phyloP scores from a whole-genome alignment of 805 yeast genomes.

The Starmerella bombi region DNA sequence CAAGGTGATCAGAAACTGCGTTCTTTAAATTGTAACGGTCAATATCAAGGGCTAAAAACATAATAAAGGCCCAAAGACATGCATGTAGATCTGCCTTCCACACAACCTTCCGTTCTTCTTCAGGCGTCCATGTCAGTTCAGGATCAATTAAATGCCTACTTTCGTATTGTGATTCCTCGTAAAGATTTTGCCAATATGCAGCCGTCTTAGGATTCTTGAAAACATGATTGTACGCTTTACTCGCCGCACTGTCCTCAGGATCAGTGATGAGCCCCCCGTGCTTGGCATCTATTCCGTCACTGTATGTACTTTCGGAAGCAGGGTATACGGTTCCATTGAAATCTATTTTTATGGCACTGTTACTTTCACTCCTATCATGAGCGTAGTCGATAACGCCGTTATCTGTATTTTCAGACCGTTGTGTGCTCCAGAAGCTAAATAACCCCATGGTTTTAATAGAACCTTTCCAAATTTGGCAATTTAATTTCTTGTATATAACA shows the following conservation, averaged over 20 bases:
- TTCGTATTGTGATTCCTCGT: conserved; percentile 41
- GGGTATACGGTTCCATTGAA: too few species aligned
- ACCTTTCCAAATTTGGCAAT: too few species aligned
- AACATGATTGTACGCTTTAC: conserved; percentile 20
- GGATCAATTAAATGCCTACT: conserved; percentile 47
- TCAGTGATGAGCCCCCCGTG: background rate
- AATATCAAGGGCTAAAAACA: conserved; percentile 47
- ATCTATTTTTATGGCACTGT: too few species aligned
- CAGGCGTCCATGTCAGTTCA: conserved; percentile 38
- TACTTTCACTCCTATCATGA: too few species aligned
- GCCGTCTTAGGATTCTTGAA: conserved; percentile 39
- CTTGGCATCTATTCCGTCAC: too few species aligned
- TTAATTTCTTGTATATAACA: too few species aligned
- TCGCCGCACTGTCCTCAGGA: conserved; percentile 4
- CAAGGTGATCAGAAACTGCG: conserved; percentile 45
- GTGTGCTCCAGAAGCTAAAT: too few species aligned
- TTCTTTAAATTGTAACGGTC: conserved; percentile 47
- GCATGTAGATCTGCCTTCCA: conserved; percentile 45
- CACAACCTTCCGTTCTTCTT: conserved; percentile 38
- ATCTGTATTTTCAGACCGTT: too few species aligned
- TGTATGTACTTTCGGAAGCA: too few species aligned
- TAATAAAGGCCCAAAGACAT: conserved; percentile 43
- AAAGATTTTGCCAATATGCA: conserved; percentile 34
- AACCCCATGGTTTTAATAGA: too few species aligned
- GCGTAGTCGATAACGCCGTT: too few species aligned